Evolutionary conservation across 2,329 filamentous ascomycete species (phyloP).

Genomic region (Sporothrix globosa): DNA sequence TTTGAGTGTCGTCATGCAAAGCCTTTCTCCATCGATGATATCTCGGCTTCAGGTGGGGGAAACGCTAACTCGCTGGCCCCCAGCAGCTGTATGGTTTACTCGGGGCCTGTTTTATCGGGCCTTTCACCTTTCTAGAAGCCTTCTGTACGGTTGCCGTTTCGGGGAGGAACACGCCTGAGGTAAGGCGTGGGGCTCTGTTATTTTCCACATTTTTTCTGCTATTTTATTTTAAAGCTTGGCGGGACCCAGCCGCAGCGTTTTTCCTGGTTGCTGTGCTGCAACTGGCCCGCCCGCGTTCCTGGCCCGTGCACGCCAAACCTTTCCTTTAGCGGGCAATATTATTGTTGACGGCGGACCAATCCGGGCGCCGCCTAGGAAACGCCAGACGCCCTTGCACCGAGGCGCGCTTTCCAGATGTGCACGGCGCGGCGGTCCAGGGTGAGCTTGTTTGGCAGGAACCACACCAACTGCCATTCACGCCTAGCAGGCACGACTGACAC

Average conservation of each 20-base stretch:
- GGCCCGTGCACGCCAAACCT: constrained; percentile 37
- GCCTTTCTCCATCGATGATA: constrained; percentile 9
- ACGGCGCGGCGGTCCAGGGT: constrained; percentile 20
- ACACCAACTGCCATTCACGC: constrained; percentile 17
- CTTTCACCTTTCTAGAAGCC: constrained; percentile 33
- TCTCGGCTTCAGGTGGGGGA: constrained; percentile 27
- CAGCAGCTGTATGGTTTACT: background rate
- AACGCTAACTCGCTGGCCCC: constrained; percentile 6
- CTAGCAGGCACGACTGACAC: constrained; percentile 18
- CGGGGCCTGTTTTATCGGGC: background rate
- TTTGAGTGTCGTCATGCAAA: constrained; percentile 16
- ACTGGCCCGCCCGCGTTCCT: constrained; percentile 35
- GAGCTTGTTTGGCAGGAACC: constrained; percentile 28
- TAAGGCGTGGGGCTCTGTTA: constrained; percentile 28
- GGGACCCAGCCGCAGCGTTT: constrained; percentile 19
- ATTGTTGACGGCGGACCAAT: constrained; percentile 39
- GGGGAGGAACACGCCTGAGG: constrained; percentile 21
- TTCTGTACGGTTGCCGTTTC: constrained; percentile 35
- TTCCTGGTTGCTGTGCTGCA: constrained; percentile 36
- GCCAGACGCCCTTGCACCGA: constrained; percentile 33
- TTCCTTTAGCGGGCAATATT: constrained; percentile 37
- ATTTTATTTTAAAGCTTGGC: constrained; percentile 25
- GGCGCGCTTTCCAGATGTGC: constrained; percentile 11
- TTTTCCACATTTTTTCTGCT: constrained; percentile 28
- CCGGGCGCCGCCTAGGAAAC: constrained; percentile 35